These are phyloP conservation scores for Nemania sp. DNA, from an alignment of 2,329 filamentous ascomycete species.

Conservation along the genomic window DNA sequence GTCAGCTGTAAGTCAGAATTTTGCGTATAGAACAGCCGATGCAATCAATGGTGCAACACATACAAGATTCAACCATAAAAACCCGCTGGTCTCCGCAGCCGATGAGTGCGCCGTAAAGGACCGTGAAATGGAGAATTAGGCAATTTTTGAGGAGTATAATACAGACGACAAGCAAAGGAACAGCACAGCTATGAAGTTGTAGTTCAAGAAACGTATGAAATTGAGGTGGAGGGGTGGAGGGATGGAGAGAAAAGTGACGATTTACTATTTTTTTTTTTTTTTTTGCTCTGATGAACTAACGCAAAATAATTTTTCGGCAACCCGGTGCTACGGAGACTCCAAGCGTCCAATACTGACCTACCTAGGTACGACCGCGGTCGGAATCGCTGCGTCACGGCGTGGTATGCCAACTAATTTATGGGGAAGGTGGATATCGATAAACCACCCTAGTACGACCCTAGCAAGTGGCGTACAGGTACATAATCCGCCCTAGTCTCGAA, in stretches of 20 bases:
- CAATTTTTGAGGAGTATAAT: conserved; percentile 44
- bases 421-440: not conserved
- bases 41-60: conserved; percentile 40
- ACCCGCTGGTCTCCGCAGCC: conserved; percentile 25
- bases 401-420: not conserved
- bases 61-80: conserved; percentile 41
- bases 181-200: conserved; percentile 44
- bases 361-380: not conserved
- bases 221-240: conserved; percentile 22
- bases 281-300: conserved; percentile 23
- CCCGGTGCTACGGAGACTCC: conserved; percentile 44
- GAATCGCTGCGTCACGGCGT: not conserved
- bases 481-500: conserved; percentile 32
- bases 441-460: not conserved
- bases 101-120: conserved; percentile 31
- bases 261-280: conserved; percentile 23
- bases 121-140: conserved; percentile 43
- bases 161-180: conserved; percentile 47
- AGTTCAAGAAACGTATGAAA: conserved; percentile 23
- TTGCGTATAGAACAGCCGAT: conserved; percentile 39
- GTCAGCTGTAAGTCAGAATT: conserved; percentile 11
- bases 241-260: conserved; percentile 29
- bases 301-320: conserved; percentile 45
- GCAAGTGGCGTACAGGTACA: too few relatives aligned
- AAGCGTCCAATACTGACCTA: not conserved